Conservation (phyloP, 176 grass and related monocot species). For the Rhynchospora breviuscula region DNA sequence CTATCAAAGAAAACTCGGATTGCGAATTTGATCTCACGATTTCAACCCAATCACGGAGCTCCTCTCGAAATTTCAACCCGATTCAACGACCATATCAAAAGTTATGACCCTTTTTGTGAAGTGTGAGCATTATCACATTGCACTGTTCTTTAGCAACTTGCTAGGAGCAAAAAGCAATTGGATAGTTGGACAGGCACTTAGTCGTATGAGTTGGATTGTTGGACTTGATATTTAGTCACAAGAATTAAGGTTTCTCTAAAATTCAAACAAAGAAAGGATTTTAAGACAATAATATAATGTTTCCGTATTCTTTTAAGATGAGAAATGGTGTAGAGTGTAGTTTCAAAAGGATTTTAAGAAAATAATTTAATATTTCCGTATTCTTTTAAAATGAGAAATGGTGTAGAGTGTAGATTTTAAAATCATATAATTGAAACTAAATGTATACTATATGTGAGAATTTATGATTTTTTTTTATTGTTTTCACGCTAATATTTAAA, state of each 20-base stretch:
- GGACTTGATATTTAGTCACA: neutral
- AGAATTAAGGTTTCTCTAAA: no score
- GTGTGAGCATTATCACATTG: no score
- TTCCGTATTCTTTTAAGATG: neutral
- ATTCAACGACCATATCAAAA: no score
- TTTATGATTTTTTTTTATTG: neutral
- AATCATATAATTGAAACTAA: neutral
- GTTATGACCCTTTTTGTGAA: no score
- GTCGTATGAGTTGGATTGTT: neutral
- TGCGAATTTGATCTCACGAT: no score
- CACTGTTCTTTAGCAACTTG: neutral
- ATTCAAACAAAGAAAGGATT: neutral
- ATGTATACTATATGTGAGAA: neutral
- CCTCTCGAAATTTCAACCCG: no score
- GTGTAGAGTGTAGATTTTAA: neutral
- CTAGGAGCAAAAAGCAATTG: neutral
- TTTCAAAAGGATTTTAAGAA: neutral
- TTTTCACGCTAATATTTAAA: no score
- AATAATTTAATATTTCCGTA: neutral
- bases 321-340: neutral
- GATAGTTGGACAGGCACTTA: neutral
- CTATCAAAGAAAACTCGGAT: no score
- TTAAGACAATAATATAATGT: neutral
- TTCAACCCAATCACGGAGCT: no score
- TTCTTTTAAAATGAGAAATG: neutral